Evolutionary conservation across 305 asterid genomes (phyloP).

Genomic region (Andrographis paniculata): DNA sequence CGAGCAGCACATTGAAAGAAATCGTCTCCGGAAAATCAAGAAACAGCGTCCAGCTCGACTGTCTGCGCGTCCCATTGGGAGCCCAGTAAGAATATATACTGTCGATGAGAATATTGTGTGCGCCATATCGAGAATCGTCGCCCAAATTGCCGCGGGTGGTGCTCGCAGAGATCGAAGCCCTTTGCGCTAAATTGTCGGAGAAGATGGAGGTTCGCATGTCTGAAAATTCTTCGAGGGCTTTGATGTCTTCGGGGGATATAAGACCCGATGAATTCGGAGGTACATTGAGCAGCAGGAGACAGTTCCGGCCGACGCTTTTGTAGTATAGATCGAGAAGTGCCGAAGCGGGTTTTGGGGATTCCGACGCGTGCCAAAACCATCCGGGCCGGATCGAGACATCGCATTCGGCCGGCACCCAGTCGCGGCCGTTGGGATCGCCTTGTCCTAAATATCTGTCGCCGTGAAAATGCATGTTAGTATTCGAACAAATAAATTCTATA

Average conservation of each 20-base stretch:
- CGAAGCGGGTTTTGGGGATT: constrained; percentile 69
- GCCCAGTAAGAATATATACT: constrained; percentile 74
- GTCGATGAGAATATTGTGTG: constrained; percentile 46
- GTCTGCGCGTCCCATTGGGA: constrained; percentile 32
- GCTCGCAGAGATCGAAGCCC: constrained; percentile 54
- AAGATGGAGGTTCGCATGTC: constrained; percentile 52
- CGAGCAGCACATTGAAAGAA: constrained; percentile 57
- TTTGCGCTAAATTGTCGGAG: constrained; percentile 48
- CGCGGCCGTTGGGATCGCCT: constrained; percentile 80
- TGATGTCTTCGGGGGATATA: constrained; percentile 65
- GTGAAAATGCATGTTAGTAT: too few species aligned
- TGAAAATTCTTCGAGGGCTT: constrained; percentile 67
- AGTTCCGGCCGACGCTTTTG: constrained; percentile 81
- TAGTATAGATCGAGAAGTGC: constrained; percentile 83
- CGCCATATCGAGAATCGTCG: constrained; percentile 27
- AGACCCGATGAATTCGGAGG: constrained; percentile 97
- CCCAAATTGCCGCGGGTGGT: constrained; percentile 45
- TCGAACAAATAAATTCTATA: too few species aligned
- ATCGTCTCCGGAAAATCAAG: constrained; percentile 34
- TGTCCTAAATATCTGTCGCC: constrained; percentile 45
- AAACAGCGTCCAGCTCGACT: constrained; percentile 39
- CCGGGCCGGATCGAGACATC: constrained; percentile 87
- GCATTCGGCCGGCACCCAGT: constrained; percentile 91
- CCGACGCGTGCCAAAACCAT: constrained; percentile 94
- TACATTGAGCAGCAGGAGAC: constrained; percentile 66